These are phyloP conservation scores for Aquilaria malaccensis DNA, from an alignment of 345 rosid species.

Conservation along the genomic window DNA sequence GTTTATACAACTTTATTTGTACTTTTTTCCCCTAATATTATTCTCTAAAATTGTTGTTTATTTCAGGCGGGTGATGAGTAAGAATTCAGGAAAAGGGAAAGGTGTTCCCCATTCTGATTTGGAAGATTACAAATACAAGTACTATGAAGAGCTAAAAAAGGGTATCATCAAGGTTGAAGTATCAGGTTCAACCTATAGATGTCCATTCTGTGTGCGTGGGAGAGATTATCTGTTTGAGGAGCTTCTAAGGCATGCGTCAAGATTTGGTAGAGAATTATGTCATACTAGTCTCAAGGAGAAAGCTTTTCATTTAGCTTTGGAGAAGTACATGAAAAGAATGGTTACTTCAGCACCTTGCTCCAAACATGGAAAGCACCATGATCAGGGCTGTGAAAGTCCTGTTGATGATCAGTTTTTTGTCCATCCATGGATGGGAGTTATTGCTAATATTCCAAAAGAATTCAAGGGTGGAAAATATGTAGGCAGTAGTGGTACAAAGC, in stretches of 20 bases:
- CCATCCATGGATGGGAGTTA: slow-evolving; percentile 60
- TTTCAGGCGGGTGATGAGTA: slow-evolving; percentile 22
- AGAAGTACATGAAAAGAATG: slow-evolving; percentile 31
- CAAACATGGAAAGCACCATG: not conserved
- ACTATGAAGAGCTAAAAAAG: slow-evolving; percentile 35
- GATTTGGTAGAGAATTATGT: slow-evolving; percentile 15
- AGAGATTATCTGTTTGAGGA: slow-evolving; percentile 26
- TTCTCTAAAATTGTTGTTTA: too few species aligned
- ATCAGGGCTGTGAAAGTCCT: not conserved
- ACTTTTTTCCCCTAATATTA: too few species aligned
- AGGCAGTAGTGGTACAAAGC: slow-evolving; percentile 50
- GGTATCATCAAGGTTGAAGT: slow-evolving; percentile 22
- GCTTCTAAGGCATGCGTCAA: slow-evolving; percentile 42
- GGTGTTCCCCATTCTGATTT: slow-evolving; percentile 18
- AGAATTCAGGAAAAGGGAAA: not conserved
- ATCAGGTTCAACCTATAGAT: slow-evolving; percentile 31
- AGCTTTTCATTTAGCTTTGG: slow-evolving; percentile 45
- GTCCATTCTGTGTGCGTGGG: slow-evolving; percentile 44
- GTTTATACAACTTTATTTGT: too few species aligned
- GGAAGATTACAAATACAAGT: slow-evolving; percentile 35
- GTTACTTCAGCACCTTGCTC: slow-evolving; percentile 5
- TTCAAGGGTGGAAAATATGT: slow-evolving; percentile 28
- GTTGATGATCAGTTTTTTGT: slow-evolving; percentile 30
- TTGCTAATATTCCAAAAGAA: slow-evolving; percentile 55
- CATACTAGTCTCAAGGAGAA: slow-evolving; percentile 22